Base-by-base conservation (phyloP, 2,329 filamentous ascomycete species). In the Fusarium piperis region DNA sequence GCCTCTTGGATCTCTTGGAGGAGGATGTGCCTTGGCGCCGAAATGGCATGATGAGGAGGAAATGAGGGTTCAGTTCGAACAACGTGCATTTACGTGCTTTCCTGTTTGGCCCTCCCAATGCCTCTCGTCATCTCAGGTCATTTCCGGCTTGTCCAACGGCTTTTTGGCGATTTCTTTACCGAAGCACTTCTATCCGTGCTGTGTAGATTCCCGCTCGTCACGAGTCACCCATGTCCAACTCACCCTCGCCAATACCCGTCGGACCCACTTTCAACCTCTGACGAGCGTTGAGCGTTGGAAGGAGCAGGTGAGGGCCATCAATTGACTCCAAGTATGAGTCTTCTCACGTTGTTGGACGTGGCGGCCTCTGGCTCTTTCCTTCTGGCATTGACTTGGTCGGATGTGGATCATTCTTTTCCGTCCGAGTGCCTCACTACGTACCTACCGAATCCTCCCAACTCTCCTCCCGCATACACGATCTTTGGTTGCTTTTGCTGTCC, bases 401-500 rank as follows among this genome's bases (percentile, higher is more conserved):
- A 41, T 53, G 53, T 67, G 63, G 71, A 64, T 66, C 57, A 68
- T 59, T 66, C 64, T 68, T 73, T 73, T 61, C 59, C 66, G n/a
- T 51, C 44, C 44, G 44, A 30, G 44, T 51, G 26, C 12, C 16
- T 48, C 10, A 16, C 15, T 51, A 30, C 44, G 44, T 51, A 51
- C 32, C 32, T 35, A 13, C 44, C 16, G 16, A 36, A 53, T 38
- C 33, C 41, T 41, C 58, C 39, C 46, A 59, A 30, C 59, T 58
- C 61, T 61, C 28, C 51, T 51, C 64, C 67, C 46, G 68, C 74
- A 76, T 76, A 76, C 72, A 76, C 72, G 74, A 75, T 72, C 62
- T 63, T 56, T 75, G 26, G 55, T 75, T 75, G 68, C 72, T 75
- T 75, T 75, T 75, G 66, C 59, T 56, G 64, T 23, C 23, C 23